A percentile compares a stretch with the other conserved stretches of the same genome.
Conservation (phyloP, 2,329 filamentous ascomycete species). For the Sarocladium kiliense region DNA sequence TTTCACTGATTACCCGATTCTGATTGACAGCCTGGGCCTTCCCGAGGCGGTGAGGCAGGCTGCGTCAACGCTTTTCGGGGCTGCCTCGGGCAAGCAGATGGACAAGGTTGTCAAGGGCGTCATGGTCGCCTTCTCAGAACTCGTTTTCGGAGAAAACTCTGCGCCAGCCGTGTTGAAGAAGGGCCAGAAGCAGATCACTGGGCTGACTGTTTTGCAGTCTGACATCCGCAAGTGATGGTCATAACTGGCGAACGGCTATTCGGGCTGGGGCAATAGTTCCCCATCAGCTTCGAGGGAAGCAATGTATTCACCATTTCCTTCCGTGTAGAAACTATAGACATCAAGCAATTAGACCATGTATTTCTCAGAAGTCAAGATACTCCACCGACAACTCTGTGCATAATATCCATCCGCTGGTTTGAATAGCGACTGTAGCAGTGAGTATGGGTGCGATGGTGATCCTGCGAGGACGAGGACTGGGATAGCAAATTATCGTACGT, state of each 20-base stretch:
- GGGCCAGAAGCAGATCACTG: conserved; percentile 9
- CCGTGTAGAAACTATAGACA: too few species aligned
- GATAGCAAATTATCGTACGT: too few species aligned
- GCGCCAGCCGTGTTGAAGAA: conserved; percentile 10
- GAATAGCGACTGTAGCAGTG: too few species aligned
- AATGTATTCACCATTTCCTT: too few species aligned
- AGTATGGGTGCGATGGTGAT: too few species aligned
- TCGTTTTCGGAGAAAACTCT: conserved; percentile 13
- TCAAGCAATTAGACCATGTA: too few species aligned
- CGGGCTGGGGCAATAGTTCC: background rate
- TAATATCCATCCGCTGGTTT: too few species aligned
- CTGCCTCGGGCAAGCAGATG: conserved; percentile 12
- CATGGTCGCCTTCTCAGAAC: conserved; percentile 17
- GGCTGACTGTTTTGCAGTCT: background rate
- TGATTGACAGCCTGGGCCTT: conserved; percentile 19
- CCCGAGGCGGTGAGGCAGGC: conserved; percentile 11
- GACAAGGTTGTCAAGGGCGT: conserved; percentile 17
- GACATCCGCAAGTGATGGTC: background rate
- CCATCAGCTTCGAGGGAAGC: too few species aligned
- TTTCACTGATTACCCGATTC: conserved; percentile 25
- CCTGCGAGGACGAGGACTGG: too few species aligned
- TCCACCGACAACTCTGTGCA: too few species aligned
- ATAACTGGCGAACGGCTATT: too few species aligned
- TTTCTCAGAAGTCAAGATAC: background rate
- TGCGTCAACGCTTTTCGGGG: conserved; percentile 14